These are phyloP conservation scores for Dinochytrium kinnereticum DNA, from an alignment of 371 early-diverging fungal species.

Conservation along the genomic window DNA sequence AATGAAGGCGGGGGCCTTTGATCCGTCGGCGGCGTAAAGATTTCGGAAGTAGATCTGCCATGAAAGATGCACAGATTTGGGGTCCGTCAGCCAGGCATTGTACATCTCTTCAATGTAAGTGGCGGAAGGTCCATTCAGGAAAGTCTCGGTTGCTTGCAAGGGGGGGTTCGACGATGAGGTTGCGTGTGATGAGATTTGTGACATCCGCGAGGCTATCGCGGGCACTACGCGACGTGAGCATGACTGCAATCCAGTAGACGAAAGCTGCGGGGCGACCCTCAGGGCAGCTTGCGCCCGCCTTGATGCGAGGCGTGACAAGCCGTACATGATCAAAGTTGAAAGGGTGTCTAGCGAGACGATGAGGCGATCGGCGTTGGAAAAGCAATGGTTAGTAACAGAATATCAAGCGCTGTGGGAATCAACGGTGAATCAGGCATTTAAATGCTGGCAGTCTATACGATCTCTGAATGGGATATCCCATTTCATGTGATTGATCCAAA, in stretches of 20 bases:
- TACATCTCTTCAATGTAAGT: conserved; percentile 97
- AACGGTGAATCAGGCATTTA: no score
- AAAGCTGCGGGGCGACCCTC: not conserved
- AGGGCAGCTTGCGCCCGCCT: not conserved
- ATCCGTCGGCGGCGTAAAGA: conserved; percentile 47
- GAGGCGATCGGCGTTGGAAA: no score
- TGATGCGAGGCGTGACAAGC: not conserved
- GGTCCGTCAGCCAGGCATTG: conserved; percentile 89
- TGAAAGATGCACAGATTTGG: conserved; percentile 90
- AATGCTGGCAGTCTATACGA: no score
- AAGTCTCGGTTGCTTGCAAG: conserved; percentile 41
- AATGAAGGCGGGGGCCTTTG: conserved; percentile 65
- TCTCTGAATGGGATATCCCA: no score
- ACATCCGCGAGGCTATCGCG: not conserved
- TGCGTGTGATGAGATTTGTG: not conserved
- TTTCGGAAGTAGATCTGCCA: conserved; percentile 98
- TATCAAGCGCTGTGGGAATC: no score
- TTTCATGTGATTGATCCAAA: no score
- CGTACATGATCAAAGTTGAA: conserved; percentile 17
- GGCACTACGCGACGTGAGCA: not conserved
- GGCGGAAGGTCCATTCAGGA: conserved; percentile 80
- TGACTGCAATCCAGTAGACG: not conserved
- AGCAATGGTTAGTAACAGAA: no score
- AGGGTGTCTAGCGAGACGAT: no score
- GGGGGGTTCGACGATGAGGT: conserved; percentile 4